Conservation (phyloP, 768 basidiomycete genomes). For the Pleurotus tuoliensis region DNA sequence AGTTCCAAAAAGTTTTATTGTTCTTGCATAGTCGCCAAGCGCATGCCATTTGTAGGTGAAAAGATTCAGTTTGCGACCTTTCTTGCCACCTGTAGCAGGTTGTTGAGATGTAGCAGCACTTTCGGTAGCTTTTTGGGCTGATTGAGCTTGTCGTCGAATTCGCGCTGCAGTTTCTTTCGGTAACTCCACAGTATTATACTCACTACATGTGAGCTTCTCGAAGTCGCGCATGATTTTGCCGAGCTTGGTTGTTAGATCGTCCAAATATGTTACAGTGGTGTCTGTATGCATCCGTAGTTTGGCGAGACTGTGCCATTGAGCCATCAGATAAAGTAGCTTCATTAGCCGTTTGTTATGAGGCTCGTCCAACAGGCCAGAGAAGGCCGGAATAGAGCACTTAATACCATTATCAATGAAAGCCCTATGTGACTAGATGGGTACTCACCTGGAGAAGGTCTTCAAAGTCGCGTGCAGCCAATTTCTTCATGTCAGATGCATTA, state of each 20-base stretch:
- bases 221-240: conserved; percentile 22
- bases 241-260: conserved; percentile 23
- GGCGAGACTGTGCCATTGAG: conserved; percentile 31
- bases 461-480: conserved; percentile 33
- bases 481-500: conserved; percentile 31
- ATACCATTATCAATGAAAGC: background rate
- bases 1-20: conserved; percentile 21
- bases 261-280: conserved; percentile 24
- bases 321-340: conserved; percentile 24
- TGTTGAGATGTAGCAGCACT: background rate
- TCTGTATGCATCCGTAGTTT: conserved; percentile 34
- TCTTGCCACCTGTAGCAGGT: background rate
- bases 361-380: conserved; percentile 32
- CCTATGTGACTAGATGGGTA: background rate
- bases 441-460: conserved; percentile 40
- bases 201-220: conserved; percentile 11
- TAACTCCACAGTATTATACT: conserved; percentile 19
- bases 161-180: conserved; percentile 21
- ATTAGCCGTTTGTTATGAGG: conserved; percentile 21
- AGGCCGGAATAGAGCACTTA: conserved; percentile 28
- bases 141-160: conserved; percentile 13
- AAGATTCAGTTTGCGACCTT: conserved; percentile 10
- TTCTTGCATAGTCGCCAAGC: conserved; percentile 20
- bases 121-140: background rate
- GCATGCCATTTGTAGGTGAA: conserved; percentile 27